Base-by-base conservation (phyloP, 345 rosid species). In the Orychophragmus violaceus region DNA sequence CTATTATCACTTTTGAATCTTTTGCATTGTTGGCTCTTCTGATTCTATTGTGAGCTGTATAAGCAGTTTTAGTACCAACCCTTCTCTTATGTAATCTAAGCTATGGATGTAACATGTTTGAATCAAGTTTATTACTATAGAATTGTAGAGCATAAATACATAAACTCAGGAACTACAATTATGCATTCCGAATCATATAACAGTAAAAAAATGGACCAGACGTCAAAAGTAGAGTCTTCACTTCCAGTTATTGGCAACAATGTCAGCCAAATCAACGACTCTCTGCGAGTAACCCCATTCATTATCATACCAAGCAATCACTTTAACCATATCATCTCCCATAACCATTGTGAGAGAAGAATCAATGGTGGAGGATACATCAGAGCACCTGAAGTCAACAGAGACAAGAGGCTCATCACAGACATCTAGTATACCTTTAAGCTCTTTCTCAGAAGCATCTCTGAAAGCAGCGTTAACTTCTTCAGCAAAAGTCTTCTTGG, bases 231-330 rank as follows among this genome's bases (percentile, higher is more conserved):
- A 42, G 56, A 51, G 46, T 30, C 28, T 9, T 83, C 83, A 92
- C 82, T 89, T 82, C 96, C 99, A 90, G 52, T 83, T 82, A 62
- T 81, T 62, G 83, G 97, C 97, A 78, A 90, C 97, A 62, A 94
- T 88, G 86, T 94, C 78, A 48, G 97, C 99, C 82, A 93, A 82
- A 74, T 93, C 99, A 36, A 93, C 99, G 12, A 93, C 99, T 81
- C 99, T 84, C 83, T 93, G 99, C 1, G 99, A 93, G 83, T 93
- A 93, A 52, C 99, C 99, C 99, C 99, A 93, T 69, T 93, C 98
- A 5, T 93, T 93, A 72, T 93, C 98, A 62, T 93, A 93, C 98
- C 98, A 93, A 29, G 98, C 98, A 69, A 93, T 90, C 67, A 93
- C 98, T 78, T 93, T 93, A 64, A 93, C 94, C 98, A 93, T 85